Base-by-base conservation (phyloP, 768 basidiomycete genomes). In the Suillus brevipes region DNA sequence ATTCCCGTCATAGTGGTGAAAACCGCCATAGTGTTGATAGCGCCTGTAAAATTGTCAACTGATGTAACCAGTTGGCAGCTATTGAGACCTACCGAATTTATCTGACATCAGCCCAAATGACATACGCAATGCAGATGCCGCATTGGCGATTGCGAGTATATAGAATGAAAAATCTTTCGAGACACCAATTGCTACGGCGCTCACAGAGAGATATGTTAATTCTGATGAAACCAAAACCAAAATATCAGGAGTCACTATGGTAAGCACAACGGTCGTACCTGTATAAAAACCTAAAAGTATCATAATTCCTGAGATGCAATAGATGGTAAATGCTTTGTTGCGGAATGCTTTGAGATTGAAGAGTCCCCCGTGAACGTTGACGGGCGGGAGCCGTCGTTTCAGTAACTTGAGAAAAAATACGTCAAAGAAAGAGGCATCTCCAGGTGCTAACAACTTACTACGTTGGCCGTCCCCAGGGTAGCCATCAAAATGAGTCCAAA, bases 271-370 rank as follows among this genome's bases (percentile, higher is more conserved):
- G 61, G 65, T 60, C 78, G 53, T 55, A 84, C 89, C 76, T 0
- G 89, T 90, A 70, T 91, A 92, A 14, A 92, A 72, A 7, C 91
- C 91, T 14, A 93, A 81, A 74, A 89, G 91, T 16, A 74, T 77
- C n/a, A 85, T 72, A 63, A 87, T 82, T 0, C 83, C 82, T 0
- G 89, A 86, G 3, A 81, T 18, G 55, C 86, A 87, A 71, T 89
- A 93, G 1, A 86, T 61, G 0, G 84, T 74, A 72, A 84, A 94
- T 4, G 77, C 75, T 6, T 73, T 72, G 61, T 75, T 82, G 68
- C 67, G 78, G 76, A 87, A 88, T 18, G 84, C 82, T 4, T 69
- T 64, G 58, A 80, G 77, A 69, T 89, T 88, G 59, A 90, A 77
- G 28, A 92, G 69, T 13, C 89, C 87, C 6, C 89, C 87, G 9